Evolutionary conservation across 2,329 filamentous ascomycete species (phyloP).

Genomic region (Fusarium poae): DNA sequence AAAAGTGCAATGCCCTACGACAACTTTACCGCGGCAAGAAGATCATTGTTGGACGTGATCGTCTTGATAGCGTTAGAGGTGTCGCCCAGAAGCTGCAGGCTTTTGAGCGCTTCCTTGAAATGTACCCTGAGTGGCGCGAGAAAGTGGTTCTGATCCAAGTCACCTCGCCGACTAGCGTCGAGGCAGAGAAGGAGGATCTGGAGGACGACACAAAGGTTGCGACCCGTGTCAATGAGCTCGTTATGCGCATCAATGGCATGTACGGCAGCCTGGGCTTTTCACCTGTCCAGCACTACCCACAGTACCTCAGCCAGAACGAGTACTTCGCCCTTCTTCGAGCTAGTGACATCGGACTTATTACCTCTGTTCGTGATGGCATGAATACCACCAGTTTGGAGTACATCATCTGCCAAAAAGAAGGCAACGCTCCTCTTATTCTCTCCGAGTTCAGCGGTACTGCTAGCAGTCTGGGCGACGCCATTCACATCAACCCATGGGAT

Average conservation of each 20-base stretch:
- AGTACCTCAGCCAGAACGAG: conserved; percentile 89
- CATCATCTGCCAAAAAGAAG: conserved; percentile 89
- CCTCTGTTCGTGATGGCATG: conserved; percentile 96
- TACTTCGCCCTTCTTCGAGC: conserved; percentile 94
- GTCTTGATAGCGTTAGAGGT: conserved; percentile 91
- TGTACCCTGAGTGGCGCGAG: conserved; percentile 91
- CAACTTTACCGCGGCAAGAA: conserved; percentile 89
- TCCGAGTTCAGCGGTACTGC: conserved; percentile 98
- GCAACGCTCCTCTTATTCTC: conserved; percentile 88
- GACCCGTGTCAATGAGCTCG: conserved; percentile 89
- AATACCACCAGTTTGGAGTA: conserved; percentile 98
- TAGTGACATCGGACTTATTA: conserved; percentile 93
- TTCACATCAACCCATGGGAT: conserved; percentile 98
- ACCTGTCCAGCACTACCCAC: conserved; percentile 93
- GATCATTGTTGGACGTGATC: conserved; percentile 93
- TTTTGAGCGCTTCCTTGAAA: conserved; percentile 90
- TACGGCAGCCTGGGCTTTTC: conserved; percentile 91
- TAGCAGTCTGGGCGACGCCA: conserved; percentile 84
- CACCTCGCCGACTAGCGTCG: conserved; percentile 85
- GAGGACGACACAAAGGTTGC: conserved; percentile 79
- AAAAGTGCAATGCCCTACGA: conserved; percentile 79
- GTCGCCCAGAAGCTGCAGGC: conserved; percentile 97
- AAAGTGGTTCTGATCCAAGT: conserved; percentile 96
- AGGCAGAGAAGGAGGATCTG: conserved; percentile 80
- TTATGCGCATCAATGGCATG: conserved; percentile 90